Evolutionary conservation across 2,329 filamentous ascomycete species (phyloP).

Genomic region (Hysterium pulicare): DNA sequence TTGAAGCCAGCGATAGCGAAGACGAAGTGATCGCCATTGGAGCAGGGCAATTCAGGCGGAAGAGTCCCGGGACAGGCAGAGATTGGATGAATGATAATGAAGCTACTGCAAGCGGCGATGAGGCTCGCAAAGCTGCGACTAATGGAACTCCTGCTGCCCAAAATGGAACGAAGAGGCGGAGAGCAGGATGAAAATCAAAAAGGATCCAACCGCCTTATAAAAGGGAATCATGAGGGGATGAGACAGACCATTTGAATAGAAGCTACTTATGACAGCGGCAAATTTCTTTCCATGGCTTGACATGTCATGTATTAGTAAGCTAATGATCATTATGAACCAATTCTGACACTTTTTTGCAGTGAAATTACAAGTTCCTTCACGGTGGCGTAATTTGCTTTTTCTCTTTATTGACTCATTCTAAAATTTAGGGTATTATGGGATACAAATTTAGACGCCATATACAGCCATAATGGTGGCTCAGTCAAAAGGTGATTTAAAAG

Average conservation of each 20-base stretch:
- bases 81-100: constrained; percentile 62
- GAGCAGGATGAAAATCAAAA: constrained; percentile 25
- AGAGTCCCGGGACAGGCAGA: constrained; percentile 72
- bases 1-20: constrained; percentile 92
- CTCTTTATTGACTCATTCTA: too few relatives aligned
- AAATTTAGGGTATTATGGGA: too few relatives aligned
- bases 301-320: not conserved
- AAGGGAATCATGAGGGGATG: too few relatives aligned
- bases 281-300: not conserved
- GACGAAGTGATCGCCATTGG: constrained; percentile 73
- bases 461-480: too few relatives aligned
- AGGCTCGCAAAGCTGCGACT: constrained; percentile 20
- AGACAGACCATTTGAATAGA: not conserved
- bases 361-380: not conserved
- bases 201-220: too few relatives aligned
- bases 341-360: not conserved
- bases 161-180: constrained; percentile 35
- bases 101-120: constrained; percentile 36
- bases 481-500: too few relatives aligned
- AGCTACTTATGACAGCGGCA: not conserved
- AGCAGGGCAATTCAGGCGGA: constrained; percentile 79
- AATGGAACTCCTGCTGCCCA: constrained; percentile 27
- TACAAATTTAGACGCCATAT: too few relatives aligned
- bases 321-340: not conserved
- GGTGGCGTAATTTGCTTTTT: too few relatives aligned